Percentiles rank a stretch among this genome's conserved stretches.
Conservation (phyloP, 2,329 filamentous ascomycete genomes). For the Penicillium sp. region DNA sequence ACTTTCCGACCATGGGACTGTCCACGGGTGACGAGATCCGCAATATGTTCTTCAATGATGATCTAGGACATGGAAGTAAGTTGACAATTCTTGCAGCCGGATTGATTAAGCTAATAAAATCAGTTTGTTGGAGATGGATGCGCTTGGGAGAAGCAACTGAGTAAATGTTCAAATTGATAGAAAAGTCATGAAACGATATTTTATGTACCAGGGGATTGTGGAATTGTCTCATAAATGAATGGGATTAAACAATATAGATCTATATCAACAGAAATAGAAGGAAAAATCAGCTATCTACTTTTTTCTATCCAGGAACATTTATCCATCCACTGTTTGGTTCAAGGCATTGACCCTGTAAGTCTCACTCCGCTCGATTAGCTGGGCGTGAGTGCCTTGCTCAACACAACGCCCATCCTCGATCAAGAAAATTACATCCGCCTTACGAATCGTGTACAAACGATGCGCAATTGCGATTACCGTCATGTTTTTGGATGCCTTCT, state of each 20-base stretch:
- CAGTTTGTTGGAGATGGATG: constrained; percentile 13
- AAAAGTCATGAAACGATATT: not conserved
- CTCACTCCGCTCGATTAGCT: constrained; percentile 51
- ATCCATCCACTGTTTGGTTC: constrained; percentile 30
- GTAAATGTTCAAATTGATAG: not conserved
- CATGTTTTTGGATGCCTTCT: constrained; percentile 28
- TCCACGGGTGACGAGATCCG: constrained; percentile 2
- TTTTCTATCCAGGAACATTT: not conserved
- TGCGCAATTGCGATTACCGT: constrained; percentile 43
- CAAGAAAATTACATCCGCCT: constrained; percentile 75
- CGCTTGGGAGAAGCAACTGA: constrained; percentile 7
- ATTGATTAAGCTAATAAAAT: not conserved
- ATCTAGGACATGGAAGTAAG: constrained; percentile 10
- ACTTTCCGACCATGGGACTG: constrained; percentile 5
- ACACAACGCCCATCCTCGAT: constrained; percentile 65
- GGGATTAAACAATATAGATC: not conserved
- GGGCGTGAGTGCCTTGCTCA: constrained; percentile 61
- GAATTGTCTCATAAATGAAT: not conserved
- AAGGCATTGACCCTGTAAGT: constrained; percentile 40
- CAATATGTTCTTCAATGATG: constrained; percentile 11
- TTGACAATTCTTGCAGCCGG: not conserved
- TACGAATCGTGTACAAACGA: constrained; percentile 53
- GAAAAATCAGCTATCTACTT: not conserved
- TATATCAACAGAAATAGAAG: not conserved
- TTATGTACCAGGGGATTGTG: not conserved